Evolutionary conservation across 202 grass and related monocot genomes (phyloP).

Genomic region (Digitaria exilis): DNA sequence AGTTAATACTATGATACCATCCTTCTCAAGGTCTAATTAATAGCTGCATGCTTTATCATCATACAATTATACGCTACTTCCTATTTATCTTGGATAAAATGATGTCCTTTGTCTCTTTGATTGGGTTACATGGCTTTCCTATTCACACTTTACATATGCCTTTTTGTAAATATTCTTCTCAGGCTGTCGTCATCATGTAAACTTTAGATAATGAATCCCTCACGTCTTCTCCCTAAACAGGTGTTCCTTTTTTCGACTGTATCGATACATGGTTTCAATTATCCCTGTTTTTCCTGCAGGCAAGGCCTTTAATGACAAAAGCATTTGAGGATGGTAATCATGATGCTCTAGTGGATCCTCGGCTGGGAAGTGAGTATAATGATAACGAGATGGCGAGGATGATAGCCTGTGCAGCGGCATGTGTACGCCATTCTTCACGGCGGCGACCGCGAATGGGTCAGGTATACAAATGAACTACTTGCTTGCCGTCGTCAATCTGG

Average conservation of each 20-base stretch:
- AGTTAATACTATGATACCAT: neutral
- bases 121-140: neutral
- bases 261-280: neutral
- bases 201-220: neutral
- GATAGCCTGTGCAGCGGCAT: conserved; percentile 80
- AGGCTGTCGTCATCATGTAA: neutral
- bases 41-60: neutral
- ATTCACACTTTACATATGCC: neutral
- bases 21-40: conserved; percentile 9
- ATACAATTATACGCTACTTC: neutral
- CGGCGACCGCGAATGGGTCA: conserved; percentile 84
- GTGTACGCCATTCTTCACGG: conserved; percentile 59
- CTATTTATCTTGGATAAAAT: conserved; percentile 2
- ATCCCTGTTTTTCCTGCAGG: conserved; percentile 47
- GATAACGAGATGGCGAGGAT: conserved; percentile 77
- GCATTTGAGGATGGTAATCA: conserved; percentile 67
- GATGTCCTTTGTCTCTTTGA: neutral
- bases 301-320: conserved; percentile 74
- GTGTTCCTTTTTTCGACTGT: neutral
- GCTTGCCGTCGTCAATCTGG: neutral
- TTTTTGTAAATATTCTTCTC: conserved; percentile 2
- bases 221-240: neutral
- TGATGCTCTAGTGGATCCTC: conserved; percentile 75
- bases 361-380: conserved; percentile 60
- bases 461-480: conserved; percentile 34